Conservation (phyloP, 148 eudicot species). For the Rheum nobile region DNA sequence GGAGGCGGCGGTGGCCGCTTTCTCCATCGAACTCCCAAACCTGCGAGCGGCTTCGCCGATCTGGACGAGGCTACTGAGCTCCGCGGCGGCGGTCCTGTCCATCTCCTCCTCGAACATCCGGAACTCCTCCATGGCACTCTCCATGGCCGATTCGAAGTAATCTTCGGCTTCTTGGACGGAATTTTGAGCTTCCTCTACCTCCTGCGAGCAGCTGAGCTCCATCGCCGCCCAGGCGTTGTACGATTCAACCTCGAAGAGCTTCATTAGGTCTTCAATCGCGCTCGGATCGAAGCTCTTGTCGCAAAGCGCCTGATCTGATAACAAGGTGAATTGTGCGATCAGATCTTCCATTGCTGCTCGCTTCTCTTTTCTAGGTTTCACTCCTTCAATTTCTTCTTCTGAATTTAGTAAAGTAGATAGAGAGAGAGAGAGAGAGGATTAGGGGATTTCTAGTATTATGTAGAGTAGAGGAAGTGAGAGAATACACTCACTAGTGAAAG, state of each 20-base stretch:
- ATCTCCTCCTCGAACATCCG: slow-evolving; percentile 45
- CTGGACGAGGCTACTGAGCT: slow-evolving; percentile 30
- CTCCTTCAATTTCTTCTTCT: not conserved
- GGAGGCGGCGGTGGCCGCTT: slow-evolving; percentile 48
- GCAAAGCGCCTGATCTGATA: slow-evolving; percentile 41
- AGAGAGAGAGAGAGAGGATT: not conserved
- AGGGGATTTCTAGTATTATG: not conserved
- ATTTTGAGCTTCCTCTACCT: slow-evolving; percentile 24
- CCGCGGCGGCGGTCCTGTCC: slow-evolving; percentile 25
- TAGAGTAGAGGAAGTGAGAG: not conserved
- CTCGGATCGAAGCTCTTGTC: slow-evolving; percentile 67
- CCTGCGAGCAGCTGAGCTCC: slow-evolving; percentile 35
- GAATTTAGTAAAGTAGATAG: not conserved
- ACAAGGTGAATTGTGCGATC: slow-evolving; percentile 8
- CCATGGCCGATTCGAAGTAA: slow-evolving; percentile 54
- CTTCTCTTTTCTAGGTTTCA: not conserved
- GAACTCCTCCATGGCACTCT: slow-evolving; percentile 66
- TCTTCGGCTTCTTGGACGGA: slow-evolving; percentile 42
- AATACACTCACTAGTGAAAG: not conserved
- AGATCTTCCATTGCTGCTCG: slow-evolving; percentile 14
- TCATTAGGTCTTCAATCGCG: slow-evolving; percentile 50
- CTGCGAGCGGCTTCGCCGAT: slow-evolving; percentile 38
- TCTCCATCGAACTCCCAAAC: slow-evolving; percentile 51
- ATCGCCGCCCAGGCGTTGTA: slow-evolving; percentile 71
- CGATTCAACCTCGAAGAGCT: slow-evolving; percentile 65